A percentile compares a stretch with the other conserved stretches of the same genome.
Evolutionary conservation across 2,329 filamentous ascomycete genomes (phyloP).

Genomic region (Nigrospora oryzae): DNA sequence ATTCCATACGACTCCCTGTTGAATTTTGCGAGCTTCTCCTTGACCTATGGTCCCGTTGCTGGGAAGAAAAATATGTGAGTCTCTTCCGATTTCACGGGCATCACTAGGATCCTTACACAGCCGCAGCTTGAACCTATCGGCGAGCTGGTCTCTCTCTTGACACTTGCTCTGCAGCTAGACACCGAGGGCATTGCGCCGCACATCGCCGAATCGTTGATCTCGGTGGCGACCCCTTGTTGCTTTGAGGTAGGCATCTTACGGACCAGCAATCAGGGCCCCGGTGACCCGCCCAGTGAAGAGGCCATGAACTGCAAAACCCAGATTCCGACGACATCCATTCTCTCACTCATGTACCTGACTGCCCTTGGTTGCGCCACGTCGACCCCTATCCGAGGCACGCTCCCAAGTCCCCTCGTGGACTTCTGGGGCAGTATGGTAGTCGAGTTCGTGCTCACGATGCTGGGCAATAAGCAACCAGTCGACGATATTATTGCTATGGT

Average conservation of each 20-base stretch:
- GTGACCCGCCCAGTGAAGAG: constrained; percentile 34
- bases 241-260: constrained; percentile 50
- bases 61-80: constrained; percentile 42
- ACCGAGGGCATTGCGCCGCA: constrained; percentile 44
- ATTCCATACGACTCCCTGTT: constrained; percentile 47
- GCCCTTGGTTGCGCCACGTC: constrained; percentile 50
- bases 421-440: constrained; percentile 65
- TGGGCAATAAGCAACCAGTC: constrained; percentile 58
- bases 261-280: constrained; percentile 36
- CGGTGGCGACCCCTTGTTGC: constrained; percentile 49
- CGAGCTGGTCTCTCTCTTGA: constrained; percentile 44
- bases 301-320: constrained; percentile 39
- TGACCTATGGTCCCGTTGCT: constrained; percentile 59
- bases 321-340: constrained; percentile 53
- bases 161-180: constrained; percentile 6
- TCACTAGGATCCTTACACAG: not conserved
- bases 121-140: constrained; percentile 48
- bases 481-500: constrained; percentile 57
- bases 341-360: constrained; percentile 58
- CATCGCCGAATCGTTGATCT: constrained; percentile 48
- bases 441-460: constrained; percentile 57
- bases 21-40: constrained; percentile 58
- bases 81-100: constrained; percentile 8
- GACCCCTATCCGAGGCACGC: constrained; percentile 10
- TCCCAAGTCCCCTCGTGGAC: constrained; percentile 23